Conservation (phyloP, 2,329 filamentous ascomycete genomes). For the Colletotrichum cordylinicola region DNA sequence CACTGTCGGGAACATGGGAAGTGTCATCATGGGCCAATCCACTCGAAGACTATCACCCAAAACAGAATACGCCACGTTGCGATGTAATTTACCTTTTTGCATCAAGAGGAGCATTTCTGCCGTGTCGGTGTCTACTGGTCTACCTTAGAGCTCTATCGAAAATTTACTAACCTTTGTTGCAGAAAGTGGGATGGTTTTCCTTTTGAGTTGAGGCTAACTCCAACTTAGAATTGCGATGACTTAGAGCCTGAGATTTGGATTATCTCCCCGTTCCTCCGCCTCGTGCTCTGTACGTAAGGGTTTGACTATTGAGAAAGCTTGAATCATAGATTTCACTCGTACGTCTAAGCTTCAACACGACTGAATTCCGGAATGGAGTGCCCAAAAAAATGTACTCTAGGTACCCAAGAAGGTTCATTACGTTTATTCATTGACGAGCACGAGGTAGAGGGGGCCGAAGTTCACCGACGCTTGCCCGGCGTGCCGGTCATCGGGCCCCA, state of each 20-base stretch:
- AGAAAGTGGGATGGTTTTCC: not conserved
- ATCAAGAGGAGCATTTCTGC: not conserved
- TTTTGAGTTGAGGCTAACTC: not conserved
- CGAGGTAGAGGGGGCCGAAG: not conserved
- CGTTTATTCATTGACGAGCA: not conserved
- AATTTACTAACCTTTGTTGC: not conserved
- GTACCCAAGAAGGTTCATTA: not conserved
- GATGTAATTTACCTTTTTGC: not conserved
- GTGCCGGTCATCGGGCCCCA: not conserved
- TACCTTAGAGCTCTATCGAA: not conserved
- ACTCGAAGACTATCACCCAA: not conserved
- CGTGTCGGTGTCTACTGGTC: not conserved
- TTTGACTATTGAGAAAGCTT: not conserved
- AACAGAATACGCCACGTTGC: not conserved
- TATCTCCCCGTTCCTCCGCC: not conserved
- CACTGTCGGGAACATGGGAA: not conserved
- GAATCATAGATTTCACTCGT: not conserved
- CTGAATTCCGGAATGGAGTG: not conserved
- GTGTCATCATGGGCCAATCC: not conserved
- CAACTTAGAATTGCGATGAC: not conserved
- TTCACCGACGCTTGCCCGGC: not conserved
- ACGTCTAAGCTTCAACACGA: not conserved
- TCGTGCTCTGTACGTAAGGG: not conserved
- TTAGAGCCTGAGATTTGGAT: not conserved
- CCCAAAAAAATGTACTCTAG: not conserved